Conservation (phyloP, 1,284 basidiomycete genomes). For the Rugosomyces carneus region DNA sequence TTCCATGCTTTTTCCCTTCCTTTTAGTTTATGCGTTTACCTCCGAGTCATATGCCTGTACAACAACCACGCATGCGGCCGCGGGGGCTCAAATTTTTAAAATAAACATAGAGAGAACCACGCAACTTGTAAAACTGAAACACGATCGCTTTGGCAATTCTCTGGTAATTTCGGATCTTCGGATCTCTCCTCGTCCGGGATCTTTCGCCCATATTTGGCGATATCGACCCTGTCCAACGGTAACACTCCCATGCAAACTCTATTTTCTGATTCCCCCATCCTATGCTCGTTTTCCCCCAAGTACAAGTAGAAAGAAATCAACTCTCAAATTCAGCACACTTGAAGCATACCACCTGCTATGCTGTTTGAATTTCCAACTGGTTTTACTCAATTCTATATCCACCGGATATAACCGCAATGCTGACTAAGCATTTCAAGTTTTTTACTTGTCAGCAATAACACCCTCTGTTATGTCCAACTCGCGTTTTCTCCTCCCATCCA, state of each 20-base stretch:
- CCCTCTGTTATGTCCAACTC: neutral
- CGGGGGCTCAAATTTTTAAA: neutral
- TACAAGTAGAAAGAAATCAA: too few species aligned
- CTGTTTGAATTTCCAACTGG: too few species aligned
- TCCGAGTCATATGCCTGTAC: too few species aligned
- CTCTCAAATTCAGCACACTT: too few species aligned
- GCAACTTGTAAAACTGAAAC: conserved; percentile 24
- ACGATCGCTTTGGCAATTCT: conserved; percentile 26
- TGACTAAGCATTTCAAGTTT: conserved; percentile 15
- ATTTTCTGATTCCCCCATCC: neutral
- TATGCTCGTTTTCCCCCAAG: too few species aligned
- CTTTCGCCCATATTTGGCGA: conserved; percentile 19
- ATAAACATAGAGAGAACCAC: neutral
- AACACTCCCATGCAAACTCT: conserved; percentile 11
- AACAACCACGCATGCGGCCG: neutral
- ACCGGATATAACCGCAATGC: conserved; percentile 10
- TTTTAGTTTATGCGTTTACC: conserved; percentile 22
- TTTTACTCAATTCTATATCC: neutral
- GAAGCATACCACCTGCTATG: too few species aligned
- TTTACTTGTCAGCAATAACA: neutral
- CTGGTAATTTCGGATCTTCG: conserved; percentile 13
- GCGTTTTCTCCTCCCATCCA: neutral
- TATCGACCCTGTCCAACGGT: conserved; percentile 20
- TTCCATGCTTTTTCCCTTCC: neutral
- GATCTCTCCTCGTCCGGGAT: conserved; percentile 15